A percentile compares a stretch with the other conserved stretches of the same genome.
phyloP scores from a whole-genome alignment of 805 yeast genomes.

The Vanderwaltozyma polyspora region DNA sequence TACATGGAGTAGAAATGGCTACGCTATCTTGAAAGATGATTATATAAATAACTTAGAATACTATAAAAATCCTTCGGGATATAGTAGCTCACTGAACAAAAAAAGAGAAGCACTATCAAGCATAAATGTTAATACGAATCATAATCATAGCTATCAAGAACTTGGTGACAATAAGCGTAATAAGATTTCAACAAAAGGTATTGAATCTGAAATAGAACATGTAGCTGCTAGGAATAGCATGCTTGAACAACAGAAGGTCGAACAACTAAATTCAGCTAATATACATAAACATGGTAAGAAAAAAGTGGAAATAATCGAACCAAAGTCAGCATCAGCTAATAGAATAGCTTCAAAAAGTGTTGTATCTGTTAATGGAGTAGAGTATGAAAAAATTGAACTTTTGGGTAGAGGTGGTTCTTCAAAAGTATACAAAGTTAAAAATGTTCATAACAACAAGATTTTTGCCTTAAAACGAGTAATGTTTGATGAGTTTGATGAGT shows the following conservation, averaged over 20 bases:
- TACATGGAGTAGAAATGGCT: not conserved
- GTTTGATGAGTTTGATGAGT: conserved; percentile 69
- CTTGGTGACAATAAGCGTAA: not conserved
- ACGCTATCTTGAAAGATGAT: not conserved
- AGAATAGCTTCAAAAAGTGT: conserved; percentile 7
- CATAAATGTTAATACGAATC: conserved; percentile 15
- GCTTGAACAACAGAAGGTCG: not conserved
- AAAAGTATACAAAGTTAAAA: conserved; percentile 68
- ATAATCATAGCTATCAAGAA: not conserved
- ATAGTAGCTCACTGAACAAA: not conserved
- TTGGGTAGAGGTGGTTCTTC: conserved; percentile 91
- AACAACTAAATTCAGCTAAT: no score
- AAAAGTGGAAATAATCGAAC: conserved; percentile 13
- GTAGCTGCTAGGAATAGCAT: no score
- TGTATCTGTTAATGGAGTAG: conserved; percentile 43
- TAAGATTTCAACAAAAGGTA: not conserved
- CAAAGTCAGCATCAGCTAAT: conserved; percentile 4
- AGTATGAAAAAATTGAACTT: conserved; percentile 64
- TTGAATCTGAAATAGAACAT: not conserved
- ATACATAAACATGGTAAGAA: not conserved
- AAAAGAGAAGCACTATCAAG: conserved; percentile 22
- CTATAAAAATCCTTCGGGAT: not conserved
- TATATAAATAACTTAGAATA: not conserved
- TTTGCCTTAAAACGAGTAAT: conserved; percentile 76
- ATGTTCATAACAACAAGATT: conserved; percentile 44